phyloP scores from a whole-genome alignment of 2,329 filamentous ascomycete genomes.

The Phialemoniopsis sp. region DNA sequence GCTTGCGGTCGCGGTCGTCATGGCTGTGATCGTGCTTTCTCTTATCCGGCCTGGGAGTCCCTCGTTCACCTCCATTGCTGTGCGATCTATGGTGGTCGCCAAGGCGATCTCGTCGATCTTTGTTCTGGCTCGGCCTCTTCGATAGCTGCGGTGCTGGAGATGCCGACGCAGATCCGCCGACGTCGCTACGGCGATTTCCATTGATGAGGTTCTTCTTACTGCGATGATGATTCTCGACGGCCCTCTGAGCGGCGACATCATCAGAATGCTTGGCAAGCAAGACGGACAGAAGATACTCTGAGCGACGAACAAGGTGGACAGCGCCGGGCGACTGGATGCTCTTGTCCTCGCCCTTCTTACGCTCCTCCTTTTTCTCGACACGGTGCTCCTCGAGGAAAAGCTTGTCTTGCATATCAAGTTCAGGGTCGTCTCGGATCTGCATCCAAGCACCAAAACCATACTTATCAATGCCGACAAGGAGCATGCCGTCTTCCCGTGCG shows the following conservation, averaged over 20 bases:
- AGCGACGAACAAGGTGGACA: conserved; percentile 89
- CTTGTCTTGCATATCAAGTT: conserved; percentile 82
- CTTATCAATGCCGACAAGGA: conserved; percentile 85
- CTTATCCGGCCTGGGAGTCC: conserved; percentile 52
- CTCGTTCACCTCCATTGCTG: conserved; percentile 46
- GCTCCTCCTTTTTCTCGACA: conserved; percentile 96
- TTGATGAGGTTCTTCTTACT: conserved; percentile 79
- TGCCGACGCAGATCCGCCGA: conserved; percentile 59
- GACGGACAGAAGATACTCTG: conserved; percentile 94
- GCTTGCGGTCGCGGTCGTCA: conserved; percentile 45
- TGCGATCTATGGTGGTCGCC: conserved; percentile 46
- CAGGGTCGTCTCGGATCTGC: conserved; percentile 86
- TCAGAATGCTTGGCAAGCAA: conserved; percentile 79
- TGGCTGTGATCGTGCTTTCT: conserved; percentile 55
- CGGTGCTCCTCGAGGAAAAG: conserved; percentile 96
- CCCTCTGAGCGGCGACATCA: conserved; percentile 70
- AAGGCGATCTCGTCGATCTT: conserved; percentile 42
- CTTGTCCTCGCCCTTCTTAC: conserved; percentile 72
- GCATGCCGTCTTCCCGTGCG: conserved; percentile 91
- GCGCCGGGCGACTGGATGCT: conserved; percentile 92
- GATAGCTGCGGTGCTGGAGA: conserved; percentile 60
- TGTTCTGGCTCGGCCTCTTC: conserved; percentile 42
- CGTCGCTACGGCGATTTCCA: conserved; percentile 56
- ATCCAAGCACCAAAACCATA: conserved; percentile 97
- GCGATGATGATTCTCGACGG: conserved; percentile 88